These are phyloP conservation scores for Fusarium dlaminii DNA, from an alignment of 2,329 filamentous ascomycete genomes.

Conservation along the genomic window DNA sequence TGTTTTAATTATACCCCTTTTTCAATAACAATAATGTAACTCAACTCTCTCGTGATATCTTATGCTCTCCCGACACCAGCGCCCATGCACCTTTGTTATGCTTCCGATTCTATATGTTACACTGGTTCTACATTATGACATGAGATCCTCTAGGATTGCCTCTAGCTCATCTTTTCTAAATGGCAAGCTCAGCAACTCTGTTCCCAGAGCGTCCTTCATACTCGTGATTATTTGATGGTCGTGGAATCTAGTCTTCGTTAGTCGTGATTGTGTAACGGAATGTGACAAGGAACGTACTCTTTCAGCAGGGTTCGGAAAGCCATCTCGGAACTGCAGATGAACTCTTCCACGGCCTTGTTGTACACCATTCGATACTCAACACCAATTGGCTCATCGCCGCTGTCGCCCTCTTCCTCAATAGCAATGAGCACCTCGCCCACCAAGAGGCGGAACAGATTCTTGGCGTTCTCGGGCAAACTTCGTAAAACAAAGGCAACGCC, in stretches of 20 bases:
- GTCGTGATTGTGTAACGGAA: conserved; percentile 36
- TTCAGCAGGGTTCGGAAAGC: conserved; percentile 93
- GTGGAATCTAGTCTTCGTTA: conserved; percentile 72
- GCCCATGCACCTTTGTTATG: conserved; percentile 13
- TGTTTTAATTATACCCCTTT: conserved; percentile 26
- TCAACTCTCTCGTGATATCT: background rate
- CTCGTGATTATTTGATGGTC: conserved; percentile 98
- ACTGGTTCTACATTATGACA: conserved; percentile 39
- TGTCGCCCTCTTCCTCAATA: conserved; percentile 67
- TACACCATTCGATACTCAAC: conserved; percentile 93
- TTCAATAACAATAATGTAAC: conserved; percentile 13
- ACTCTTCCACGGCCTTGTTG: conserved; percentile 94
- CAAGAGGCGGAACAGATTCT: conserved; percentile 84
- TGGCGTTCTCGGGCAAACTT: conserved; percentile 90
- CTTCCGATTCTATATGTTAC: conserved; percentile 7
- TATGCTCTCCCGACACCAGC: conserved; percentile 7
- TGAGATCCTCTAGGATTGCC: conserved; percentile 80
- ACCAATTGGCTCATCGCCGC: conserved; percentile 66
- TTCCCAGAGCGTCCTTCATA: conserved; percentile 84
- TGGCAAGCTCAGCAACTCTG: conserved; percentile 85
- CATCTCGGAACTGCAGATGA: conserved; percentile 96
- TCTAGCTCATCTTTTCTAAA: conserved; percentile 91
- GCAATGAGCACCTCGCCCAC: conserved; percentile 84
- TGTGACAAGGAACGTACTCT: conserved; percentile 67
- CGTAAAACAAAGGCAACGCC: conserved; percentile 91